phyloP scores from a whole-genome alignment of 768 basidiomycete species.

The Termitomyces sp. region DNA sequence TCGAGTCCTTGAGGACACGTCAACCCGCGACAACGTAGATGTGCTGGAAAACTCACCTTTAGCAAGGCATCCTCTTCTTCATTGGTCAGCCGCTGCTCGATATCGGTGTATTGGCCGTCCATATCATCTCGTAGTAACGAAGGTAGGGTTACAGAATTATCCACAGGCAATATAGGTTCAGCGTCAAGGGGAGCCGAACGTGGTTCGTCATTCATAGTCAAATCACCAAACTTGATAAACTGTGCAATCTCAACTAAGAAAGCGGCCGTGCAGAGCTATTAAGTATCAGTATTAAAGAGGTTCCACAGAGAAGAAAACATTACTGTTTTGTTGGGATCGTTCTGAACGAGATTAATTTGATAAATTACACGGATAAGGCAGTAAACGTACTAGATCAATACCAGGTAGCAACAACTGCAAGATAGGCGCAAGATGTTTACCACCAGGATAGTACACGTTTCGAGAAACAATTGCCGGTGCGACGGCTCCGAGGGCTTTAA shows the following conservation, averaged over 20 bases:
- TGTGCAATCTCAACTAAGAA: slow-evolving; percentile 74
- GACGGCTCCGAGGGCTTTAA: slow-evolving; percentile 80
- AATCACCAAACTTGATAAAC: slow-evolving; percentile 68
- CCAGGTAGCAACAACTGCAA: slow-evolving; percentile 80
- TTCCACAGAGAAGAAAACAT: slow-evolving; percentile 9
- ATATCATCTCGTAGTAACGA: slow-evolving; percentile 32
- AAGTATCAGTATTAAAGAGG: slow-evolving; percentile 7
- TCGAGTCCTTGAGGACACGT: slow-evolving; percentile 42
- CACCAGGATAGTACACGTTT: slow-evolving; percentile 73
- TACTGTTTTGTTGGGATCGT: slow-evolving; percentile 77
- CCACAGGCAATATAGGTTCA: slow-evolving; percentile 27
- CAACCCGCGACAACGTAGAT: not conserved
- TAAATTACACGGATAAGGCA: not conserved
- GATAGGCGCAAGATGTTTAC: slow-evolving; percentile 75
- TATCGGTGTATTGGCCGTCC: slow-evolving; percentile 29
- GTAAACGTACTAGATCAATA: slow-evolving; percentile 67
- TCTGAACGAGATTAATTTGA: slow-evolving; percentile 31
- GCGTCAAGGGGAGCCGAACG: slow-evolving; percentile 22
- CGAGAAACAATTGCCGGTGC: slow-evolving; percentile 78
- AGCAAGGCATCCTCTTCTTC: slow-evolving; percentile 71
- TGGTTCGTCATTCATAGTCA: slow-evolving; percentile 37
- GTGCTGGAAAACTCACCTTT: slow-evolving; percentile 26
- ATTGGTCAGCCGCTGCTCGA: slow-evolving; percentile 38
- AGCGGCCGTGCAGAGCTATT: slow-evolving; percentile 65
- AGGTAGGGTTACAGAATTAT: slow-evolving; percentile 25